Evolutionary conservation across 495 filamentous ascomycete species (phyloP).

Genomic region (Talaromyces thailandensis): DNA sequence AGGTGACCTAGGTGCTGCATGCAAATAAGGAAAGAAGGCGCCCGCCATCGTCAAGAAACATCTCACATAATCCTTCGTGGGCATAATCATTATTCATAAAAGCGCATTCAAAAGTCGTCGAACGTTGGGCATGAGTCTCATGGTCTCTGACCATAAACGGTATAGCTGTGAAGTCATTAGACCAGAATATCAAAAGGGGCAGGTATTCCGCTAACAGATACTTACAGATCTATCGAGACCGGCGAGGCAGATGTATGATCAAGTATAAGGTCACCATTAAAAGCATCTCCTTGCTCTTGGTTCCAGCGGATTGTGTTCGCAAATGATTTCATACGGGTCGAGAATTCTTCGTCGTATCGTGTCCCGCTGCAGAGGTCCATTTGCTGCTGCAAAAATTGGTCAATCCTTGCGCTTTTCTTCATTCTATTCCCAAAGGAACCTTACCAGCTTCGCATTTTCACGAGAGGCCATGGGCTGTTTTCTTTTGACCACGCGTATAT

Average conservation of each 20-base stretch:
- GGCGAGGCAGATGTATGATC: background rate
- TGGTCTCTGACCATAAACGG: constrained; percentile 2
- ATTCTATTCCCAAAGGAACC: background rate
- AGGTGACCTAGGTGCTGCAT: background rate
- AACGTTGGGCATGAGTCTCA: background rate
- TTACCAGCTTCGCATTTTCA: background rate
- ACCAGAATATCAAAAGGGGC: too few species aligned
- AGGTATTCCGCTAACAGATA: background rate
- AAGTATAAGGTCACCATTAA: background rate
- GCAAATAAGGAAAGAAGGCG: constrained; percentile 1
- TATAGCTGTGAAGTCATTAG: background rate
- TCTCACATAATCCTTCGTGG: background rate
- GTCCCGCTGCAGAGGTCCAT: background rate
- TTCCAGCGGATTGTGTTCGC: background rate
- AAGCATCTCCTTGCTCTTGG: background rate
- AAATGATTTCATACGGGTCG: background rate
- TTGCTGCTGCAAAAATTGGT: background rate
- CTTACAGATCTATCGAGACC: background rate
- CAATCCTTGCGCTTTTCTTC: background rate
- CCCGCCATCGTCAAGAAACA: background rate
- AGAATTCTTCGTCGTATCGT: background rate
- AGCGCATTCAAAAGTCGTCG: background rate
- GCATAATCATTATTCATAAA: background rate
- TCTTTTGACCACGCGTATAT: constrained; percentile 24
- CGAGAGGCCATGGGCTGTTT: background rate